Evolutionary conservation across 2,329 filamentous ascomycete species (phyloP).

Genomic region (Triangularia setosa): DNA sequence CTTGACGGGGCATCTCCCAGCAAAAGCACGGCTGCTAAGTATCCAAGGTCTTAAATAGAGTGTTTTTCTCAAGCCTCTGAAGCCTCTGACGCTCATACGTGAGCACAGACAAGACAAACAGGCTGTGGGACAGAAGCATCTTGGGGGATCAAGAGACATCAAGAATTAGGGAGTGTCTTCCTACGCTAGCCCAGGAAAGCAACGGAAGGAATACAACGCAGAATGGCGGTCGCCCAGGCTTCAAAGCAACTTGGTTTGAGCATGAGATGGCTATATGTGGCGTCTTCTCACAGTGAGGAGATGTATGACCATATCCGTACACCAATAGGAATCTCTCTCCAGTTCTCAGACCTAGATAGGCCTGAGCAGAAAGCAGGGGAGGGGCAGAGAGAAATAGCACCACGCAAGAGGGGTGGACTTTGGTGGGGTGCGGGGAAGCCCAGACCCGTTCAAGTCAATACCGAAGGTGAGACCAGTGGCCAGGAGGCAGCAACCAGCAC

Average conservation of each 20-base stretch:
- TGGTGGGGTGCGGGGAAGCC: constrained; percentile 19
- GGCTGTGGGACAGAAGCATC: too few relatives aligned
- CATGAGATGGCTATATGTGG: background rate
- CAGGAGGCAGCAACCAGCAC: background rate
- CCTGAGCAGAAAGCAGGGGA: background rate
- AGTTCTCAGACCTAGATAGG: background rate
- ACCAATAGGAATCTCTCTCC: background rate
- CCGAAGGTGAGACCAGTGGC: constrained; percentile 13
- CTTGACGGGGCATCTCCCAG: too few relatives aligned
- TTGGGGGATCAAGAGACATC: too few relatives aligned
- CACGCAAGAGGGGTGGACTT: background rate
- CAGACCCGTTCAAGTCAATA: background rate
- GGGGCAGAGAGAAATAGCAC: constrained; percentile 2
- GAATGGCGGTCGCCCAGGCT: background rate
- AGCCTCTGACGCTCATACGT: too few relatives aligned
- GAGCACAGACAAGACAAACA: too few relatives aligned
- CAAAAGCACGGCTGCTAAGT: too few relatives aligned
- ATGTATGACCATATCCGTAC: too few relatives aligned
- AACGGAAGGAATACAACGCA: constrained; percentile 6
- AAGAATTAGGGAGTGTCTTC: too few relatives aligned
- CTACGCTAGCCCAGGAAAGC: background rate
- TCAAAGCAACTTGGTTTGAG: background rate
- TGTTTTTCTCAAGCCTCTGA: too few relatives aligned
- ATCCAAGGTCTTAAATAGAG: too few relatives aligned
- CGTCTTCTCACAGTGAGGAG: too few relatives aligned